These are phyloP conservation scores for Dryadomyces sulphureus DNA, from an alignment of 2,329 filamentous ascomycete genomes.

Conservation along the genomic window DNA sequence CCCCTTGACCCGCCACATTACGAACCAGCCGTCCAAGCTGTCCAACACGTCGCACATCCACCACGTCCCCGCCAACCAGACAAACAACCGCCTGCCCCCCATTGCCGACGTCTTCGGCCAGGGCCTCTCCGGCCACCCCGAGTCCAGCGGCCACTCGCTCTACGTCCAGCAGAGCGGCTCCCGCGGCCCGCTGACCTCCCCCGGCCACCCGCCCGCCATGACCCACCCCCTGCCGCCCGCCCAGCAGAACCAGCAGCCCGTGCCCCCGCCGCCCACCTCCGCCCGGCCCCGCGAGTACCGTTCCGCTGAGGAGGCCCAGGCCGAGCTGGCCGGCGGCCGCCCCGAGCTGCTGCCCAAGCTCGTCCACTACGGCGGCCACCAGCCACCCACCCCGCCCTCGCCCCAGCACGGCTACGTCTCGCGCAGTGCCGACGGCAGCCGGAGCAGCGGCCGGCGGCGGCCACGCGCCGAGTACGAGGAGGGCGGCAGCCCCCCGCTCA, in stretches of 20 bases:
- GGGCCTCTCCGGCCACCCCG: slow-evolving; percentile 47
- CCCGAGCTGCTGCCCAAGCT: slow-evolving; percentile 85
- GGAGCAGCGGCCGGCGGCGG: slow-evolving; percentile 55
- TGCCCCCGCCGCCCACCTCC: slow-evolving; percentile 34
- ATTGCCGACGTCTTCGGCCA: slow-evolving; percentile 92
- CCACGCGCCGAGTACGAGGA: slow-evolving; percentile 88
- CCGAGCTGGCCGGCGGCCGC: slow-evolving; percentile 77
- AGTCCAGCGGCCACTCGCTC: slow-evolving; percentile 35
- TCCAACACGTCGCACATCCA: slow-evolving; percentile 81
- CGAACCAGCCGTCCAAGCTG: slow-evolving; percentile 69
- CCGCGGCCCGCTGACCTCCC: slow-evolving; percentile 60
- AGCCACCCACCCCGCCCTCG: slow-evolving; percentile 83
- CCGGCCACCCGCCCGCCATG: slow-evolving; percentile 50
- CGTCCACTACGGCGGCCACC: slow-evolving; percentile 88
- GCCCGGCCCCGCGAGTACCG: slow-evolving; percentile 72
- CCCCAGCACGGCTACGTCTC: slow-evolving; percentile 40
- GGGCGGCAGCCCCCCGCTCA: slow-evolving; percentile 71
- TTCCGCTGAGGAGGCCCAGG: slow-evolving; percentile 90
- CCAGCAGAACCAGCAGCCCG: slow-evolving; percentile 12
- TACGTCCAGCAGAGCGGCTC: slow-evolving; percentile 50
- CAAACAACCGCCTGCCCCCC: slow-evolving; percentile 79
- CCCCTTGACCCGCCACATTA: slow-evolving; percentile 60
- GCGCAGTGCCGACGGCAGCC: slow-evolving; percentile 29
- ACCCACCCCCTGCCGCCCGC: slow-evolving; percentile 7
- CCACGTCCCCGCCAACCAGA: slow-evolving; percentile 76